A percentile compares a stretch with the other conserved stretches of the same genome.
phyloP scores from a whole-genome alignment of 2,329 filamentous ascomycete species.

The Tolypocladium paradoxum region DNA sequence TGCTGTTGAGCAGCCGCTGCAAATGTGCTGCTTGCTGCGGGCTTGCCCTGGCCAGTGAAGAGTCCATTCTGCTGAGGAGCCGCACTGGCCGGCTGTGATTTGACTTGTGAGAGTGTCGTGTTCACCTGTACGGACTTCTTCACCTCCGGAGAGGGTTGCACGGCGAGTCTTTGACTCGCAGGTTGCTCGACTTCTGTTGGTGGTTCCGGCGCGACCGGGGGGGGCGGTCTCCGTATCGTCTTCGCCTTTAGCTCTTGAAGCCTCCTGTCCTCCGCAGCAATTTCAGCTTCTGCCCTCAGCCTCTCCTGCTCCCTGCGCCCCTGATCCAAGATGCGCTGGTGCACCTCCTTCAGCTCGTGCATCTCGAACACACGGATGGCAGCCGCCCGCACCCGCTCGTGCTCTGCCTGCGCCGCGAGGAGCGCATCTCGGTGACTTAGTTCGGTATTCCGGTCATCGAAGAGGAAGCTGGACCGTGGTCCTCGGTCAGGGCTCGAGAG shows the following conservation, averaged over 20 bases:
- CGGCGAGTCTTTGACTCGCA: conserved; percentile 2
- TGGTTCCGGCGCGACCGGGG: conserved; percentile 20
- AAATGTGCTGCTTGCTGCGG: conserved; percentile 2
- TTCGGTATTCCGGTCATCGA: conserved; percentile 50
- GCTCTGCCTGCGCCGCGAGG: conserved; percentile 52
- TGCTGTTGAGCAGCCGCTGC: background rate
- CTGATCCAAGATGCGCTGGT: conserved; percentile 29
- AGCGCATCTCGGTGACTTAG: conserved; percentile 55
- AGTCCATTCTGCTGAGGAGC: conserved; percentile 9
- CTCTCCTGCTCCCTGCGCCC: conserved; percentile 37
- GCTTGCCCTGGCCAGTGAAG: conserved; percentile 12
- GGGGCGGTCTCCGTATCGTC: conserved; percentile 32
- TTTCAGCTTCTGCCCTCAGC: conserved; percentile 29
- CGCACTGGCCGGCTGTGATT: background rate
- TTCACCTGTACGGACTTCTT: conserved; percentile 7
- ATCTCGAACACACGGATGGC: conserved; percentile 38
- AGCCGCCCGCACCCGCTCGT: conserved; percentile 49
- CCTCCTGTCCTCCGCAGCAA: conserved; percentile 36
- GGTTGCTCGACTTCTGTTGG: conserved; percentile 9
- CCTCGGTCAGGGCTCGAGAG: conserved; percentile 30
- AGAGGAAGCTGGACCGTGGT: conserved; percentile 50
- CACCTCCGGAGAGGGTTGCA: conserved; percentile 2
- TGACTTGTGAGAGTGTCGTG: conserved; percentile 1
- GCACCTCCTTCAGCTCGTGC: conserved; percentile 34
- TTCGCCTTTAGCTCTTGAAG: conserved; percentile 36